Base-by-base conservation (phyloP, 441 rosid species). In the Syzygium malaccense region DNA sequence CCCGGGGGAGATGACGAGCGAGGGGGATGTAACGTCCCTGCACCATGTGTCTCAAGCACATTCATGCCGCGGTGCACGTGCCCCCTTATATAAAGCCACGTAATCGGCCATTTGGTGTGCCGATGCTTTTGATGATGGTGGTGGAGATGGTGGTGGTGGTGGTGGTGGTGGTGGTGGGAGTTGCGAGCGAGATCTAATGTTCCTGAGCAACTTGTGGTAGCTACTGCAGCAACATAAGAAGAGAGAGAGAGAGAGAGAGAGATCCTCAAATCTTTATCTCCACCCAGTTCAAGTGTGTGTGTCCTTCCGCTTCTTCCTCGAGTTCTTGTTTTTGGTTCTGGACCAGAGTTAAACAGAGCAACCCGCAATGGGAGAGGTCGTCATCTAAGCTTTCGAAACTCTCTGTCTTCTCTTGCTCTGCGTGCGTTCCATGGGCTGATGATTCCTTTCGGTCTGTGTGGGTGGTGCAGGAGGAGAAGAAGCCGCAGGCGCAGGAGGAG, bases 331-430 rank as follows among this genome's bases (percentile, higher is more conserved):
- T 75, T 23, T 3, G 13, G 17, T 37, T 75, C 51, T 41, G 83
- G 6, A 75, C n/a, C 51, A 75, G 51, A 6, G 51, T 6, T 32
- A 45, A 23, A 41, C 83, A 25, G 15, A 12, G 25, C 83, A 12
- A 14, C 88, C 90, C 80, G 48, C 90, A 93, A 95, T 95, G 96
- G 96, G 96, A 64, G 96, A 94, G 96, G 96, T 94, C 88, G 56
- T 88, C 25, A 20, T 85, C 60, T 49, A 14, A 51, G 55, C 49
- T 56, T 26, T 49, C 86, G 1, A 80, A 75, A 79, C 86, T 83
- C 86, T 83, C 30, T 68, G 30, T 55, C 79, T 64, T 48, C 53
- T 19, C 4, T 23, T 49, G 87, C 85, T 25, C 45, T 28, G 23
- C 10, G 33, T 28, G 53, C 51, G 41, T 55, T 60, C 30, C 28